Evolutionary conservation across 2,329 filamentous ascomycete genomes (phyloP).

Genomic region (Endoconidiophora laricicola): DNA sequence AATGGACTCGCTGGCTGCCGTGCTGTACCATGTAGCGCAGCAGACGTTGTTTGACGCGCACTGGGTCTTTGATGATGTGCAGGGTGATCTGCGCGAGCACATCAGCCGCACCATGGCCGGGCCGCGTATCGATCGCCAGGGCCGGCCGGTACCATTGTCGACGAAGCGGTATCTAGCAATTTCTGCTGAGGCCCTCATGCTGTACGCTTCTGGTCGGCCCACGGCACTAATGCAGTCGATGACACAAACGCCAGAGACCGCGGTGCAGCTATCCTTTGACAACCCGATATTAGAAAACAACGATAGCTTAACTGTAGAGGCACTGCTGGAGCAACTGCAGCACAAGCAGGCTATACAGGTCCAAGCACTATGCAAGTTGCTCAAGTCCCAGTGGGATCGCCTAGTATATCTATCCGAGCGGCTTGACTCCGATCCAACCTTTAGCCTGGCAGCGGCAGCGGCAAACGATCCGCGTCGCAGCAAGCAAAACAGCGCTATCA

Average conservation of each 20-base stretch:
- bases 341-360: constrained; percentile 2
- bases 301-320: not conserved
- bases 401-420: constrained; percentile 14
- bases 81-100: constrained; percentile 8
- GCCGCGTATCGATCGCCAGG: not conserved
- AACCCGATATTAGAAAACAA: not conserved
- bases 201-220: constrained; percentile 6
- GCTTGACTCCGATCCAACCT: constrained; percentile 2
- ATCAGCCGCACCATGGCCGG: not conserved
- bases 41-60: constrained; percentile 18
- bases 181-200: constrained; percentile 7
- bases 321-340: constrained; percentile 3
- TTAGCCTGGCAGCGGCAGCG: not conserved
- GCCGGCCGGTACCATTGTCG: not conserved
- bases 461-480: constrained; percentile 1
- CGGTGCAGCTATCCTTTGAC: not conserved
- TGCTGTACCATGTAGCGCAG: constrained; percentile 19
- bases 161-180: constrained; percentile 2
- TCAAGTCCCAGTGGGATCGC: constrained; percentile 15
- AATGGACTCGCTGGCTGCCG: constrained; percentile 15
- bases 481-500: constrained; percentile 10
- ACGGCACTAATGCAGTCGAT: constrained; percentile 8
- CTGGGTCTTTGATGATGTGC: constrained; percentile 17
- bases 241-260: constrained; percentile 1
- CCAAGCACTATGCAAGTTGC: constrained; percentile 1